phyloP scores from a whole-genome alignment of 495 filamentous ascomycete species.

The Neurospora intermedia region DNA sequence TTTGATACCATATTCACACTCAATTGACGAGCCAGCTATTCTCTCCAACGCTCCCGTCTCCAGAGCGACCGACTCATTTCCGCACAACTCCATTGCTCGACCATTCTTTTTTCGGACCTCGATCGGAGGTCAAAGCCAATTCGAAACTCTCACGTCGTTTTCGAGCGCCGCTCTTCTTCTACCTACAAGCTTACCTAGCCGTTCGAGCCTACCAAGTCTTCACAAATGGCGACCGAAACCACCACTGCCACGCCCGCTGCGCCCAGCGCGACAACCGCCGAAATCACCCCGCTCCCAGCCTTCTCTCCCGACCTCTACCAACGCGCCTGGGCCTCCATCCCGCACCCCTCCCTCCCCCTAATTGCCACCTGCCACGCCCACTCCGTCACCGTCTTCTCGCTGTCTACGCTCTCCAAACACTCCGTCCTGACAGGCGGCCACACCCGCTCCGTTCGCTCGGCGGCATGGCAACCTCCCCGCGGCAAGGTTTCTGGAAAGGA shows the following conservation, averaged over 20 bases:
- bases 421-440: slow-evolving; percentile 78
- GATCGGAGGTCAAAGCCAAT: not conserved
- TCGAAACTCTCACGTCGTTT: not conserved
- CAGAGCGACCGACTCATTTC: not conserved
- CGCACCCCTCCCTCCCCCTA: slow-evolving; percentile 79
- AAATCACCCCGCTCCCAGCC: slow-evolving; percentile 28
- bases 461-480: slow-evolving; percentile 66
- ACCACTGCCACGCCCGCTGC: not conserved
- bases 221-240: not conserved
- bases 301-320: slow-evolving; percentile 61
- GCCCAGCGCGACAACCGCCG: not conserved
- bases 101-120: not conserved
- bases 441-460: slow-evolving; percentile 69
- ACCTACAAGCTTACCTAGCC: not conserved
- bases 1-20: not conserved
- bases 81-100: not conserved
- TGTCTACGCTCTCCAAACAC: slow-evolving; percentile 65
- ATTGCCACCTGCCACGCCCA: slow-evolving; percentile 82
- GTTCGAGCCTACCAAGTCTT: not conserved
- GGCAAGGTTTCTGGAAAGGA: slow-evolving; percentile 28
- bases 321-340: slow-evolving; percentile 74
- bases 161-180: not conserved
- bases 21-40: not conserved
- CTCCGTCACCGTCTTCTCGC: slow-evolving; percentile 77
- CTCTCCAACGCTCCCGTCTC: not conserved